Evolutionary conservation across 208 protist species (phyloP), one percentile per base, ranked within the genome.

Genomic region (Vickermania spadyakhi): DNA sequence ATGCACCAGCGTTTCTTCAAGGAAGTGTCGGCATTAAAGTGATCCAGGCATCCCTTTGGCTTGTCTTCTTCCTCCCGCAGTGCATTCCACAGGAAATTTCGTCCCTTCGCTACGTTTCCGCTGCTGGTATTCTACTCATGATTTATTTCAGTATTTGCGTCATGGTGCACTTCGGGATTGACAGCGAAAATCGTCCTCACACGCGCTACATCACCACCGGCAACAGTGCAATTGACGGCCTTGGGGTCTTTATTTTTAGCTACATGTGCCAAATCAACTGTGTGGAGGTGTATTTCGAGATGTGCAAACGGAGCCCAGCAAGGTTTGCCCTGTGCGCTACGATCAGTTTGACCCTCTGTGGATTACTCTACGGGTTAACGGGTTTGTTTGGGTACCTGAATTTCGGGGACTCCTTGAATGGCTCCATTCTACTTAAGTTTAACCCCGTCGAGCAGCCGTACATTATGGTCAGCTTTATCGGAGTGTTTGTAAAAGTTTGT

Each of bases 191-290:
- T 22, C 36, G 36, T 18, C 36, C 36, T 18, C 36, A 45, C 18
- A 22, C 56, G 31, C 2, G 13, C 7, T 21, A 60, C 22, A 50
- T 74, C 7, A 13, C 41, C 28, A 60, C 13, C 21, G 60, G 64
- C 49, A 64, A 64, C 41, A 61, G 52, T 23, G 70, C 57, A 1
- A 26, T 81, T 25, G 58, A 66, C 25, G 64, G 60, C 11, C 23
- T 81, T 42, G 62, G 62, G 31, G 29, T 77, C 30, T 76, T 78
- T 56, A 52, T 79, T n/a, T 76, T 79, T 66, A 23, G 68, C 13
- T 81, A 73, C 53, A 52, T 74, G 21, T 81, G 75, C 61, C 75
- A 79, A 26, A 58, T 74, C 4, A 74, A 71, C 36, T 25, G 60
- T 2, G 75, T 62, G 42, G 62, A 58, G 18, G 60, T 73, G 7